Percentiles rank a stretch among this genome's conserved stretches.
phyloP scores from a whole-genome alignment of 2,329 filamentous ascomycete genomes.

The Sarocladium kiliense region DNA sequence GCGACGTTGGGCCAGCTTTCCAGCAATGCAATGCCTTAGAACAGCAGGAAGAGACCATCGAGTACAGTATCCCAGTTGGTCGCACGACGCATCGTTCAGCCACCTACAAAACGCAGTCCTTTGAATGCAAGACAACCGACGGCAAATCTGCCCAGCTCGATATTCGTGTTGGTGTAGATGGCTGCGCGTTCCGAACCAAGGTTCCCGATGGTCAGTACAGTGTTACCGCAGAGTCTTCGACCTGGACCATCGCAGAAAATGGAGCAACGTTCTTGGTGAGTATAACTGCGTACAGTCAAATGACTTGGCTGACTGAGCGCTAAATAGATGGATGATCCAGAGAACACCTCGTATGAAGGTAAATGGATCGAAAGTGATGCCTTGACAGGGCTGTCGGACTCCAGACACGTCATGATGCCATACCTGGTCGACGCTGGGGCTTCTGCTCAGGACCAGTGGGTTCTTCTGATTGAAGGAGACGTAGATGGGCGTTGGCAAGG shows the following conservation, averaged over 20 bases:
- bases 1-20: neutral
- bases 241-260: neutral
- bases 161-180: neutral
- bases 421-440: conserved; percentile 1
- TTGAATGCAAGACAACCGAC: neutral
- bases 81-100: neutral
- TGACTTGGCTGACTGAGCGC: neutral
- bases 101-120: conserved; percentile 1
- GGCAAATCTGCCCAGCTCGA: neutral
- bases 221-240: neutral
- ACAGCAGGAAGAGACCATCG: neutral
- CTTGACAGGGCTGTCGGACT: neutral
- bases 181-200: conserved; percentile 1
- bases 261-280: neutral
- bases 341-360: neutral
- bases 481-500: conserved; percentile 4
- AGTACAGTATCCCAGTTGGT: neutral
- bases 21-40: neutral
- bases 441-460: neutral
- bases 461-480: neutral
- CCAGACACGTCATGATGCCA: neutral
- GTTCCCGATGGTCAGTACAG: conserved; percentile 3
- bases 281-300: neutral
- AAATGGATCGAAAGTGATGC: conserved; percentile 1
- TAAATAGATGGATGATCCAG: neutral